These are phyloP conservation scores for Polygonum maritimum DNA, from an alignment of 148 eudicot genomes.

Conservation along the genomic window DNA sequence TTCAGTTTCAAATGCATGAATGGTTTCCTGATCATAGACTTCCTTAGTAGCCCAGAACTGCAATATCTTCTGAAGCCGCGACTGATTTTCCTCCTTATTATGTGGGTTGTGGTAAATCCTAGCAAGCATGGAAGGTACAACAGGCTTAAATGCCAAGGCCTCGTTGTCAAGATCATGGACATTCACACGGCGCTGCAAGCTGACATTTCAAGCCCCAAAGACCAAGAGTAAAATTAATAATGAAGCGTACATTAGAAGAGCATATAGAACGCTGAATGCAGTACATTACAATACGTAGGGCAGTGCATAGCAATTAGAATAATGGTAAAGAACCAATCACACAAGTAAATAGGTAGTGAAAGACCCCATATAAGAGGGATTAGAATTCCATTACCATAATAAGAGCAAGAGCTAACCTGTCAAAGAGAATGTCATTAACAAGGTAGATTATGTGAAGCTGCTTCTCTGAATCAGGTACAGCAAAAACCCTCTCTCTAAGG, in stretches of 20 bases:
- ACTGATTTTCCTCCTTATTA: constrained; percentile 87
- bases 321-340: background rate
- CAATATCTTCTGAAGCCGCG: constrained; percentile 78
- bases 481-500: constrained; percentile 64
- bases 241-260: background rate
- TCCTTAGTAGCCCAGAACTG: constrained; percentile 98
- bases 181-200: constrained; percentile 84
- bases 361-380: background rate
- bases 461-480: constrained; percentile 80
- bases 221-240: background rate
- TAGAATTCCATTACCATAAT: background rate
- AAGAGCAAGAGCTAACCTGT: constrained; percentile 43
- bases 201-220: constrained; percentile 26
- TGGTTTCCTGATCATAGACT: constrained; percentile 85
- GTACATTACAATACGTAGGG: background rate
- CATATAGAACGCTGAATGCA: background rate
- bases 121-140: constrained; percentile 80
- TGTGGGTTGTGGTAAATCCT: constrained; percentile 88
- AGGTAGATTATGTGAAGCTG: constrained; percentile 86
- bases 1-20: constrained; percentile 67
- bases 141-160: constrained; percentile 96
- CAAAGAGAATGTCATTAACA: constrained; percentile 94
- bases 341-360: background rate
- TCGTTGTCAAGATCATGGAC: constrained; percentile 86
- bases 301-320: background rate